Base-by-base conservation (phyloP, 352 stramenopile species). In the Poterioochromonas sp. region DNA sequence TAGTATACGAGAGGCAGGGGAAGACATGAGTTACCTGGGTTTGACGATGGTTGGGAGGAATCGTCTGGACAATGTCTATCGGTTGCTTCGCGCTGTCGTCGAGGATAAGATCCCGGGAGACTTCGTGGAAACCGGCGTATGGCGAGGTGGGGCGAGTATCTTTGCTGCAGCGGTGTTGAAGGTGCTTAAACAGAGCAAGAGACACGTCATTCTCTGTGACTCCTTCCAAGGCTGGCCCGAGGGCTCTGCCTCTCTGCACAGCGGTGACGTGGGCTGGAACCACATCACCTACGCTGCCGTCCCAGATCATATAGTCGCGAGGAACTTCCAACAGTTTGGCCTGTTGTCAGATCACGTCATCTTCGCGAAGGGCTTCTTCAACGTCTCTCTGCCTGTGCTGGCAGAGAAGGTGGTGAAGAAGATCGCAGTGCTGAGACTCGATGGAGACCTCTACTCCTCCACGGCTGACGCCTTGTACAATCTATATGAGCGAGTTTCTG, bases 391-490 rank as follows among this genome's bases (percentile, higher is more conserved):
- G 73, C 37, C 73, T 34, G 37, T 34, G 34, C 49, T 78, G 34
- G 37, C 49, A 0, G n/a, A n/a, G n/a, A 53, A 11, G 49, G 37
- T 34, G 32, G 78, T 78, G 20, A 11, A 70, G n/a, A 76, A 0
- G 29, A 40, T 78, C 32, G 37, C 73, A 29, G 26, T 78, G 34
- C 49, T 78, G 73, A 49, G 73, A 34, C 73, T 78, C 0, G 73
- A 78, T 11, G 73, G 73, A n/a, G 73, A 78, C 40, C 3, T 78
- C 37, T 78, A 78, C 73, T 35, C 71, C 37, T 78, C 73, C 49
- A 78, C 73, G 15, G 79, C 80, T 32, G 79, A 82, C 40, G 79
- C 81, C 47, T 58, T 82, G 5, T 82, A 81, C 77, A 64, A 80
- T 40, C 76, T 81, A 22, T 81, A 81, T 26, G 78, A 81, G 26